Conservation (phyloP, 1,139 yeast species). For the Yamadazyma jaroonii region DNA sequence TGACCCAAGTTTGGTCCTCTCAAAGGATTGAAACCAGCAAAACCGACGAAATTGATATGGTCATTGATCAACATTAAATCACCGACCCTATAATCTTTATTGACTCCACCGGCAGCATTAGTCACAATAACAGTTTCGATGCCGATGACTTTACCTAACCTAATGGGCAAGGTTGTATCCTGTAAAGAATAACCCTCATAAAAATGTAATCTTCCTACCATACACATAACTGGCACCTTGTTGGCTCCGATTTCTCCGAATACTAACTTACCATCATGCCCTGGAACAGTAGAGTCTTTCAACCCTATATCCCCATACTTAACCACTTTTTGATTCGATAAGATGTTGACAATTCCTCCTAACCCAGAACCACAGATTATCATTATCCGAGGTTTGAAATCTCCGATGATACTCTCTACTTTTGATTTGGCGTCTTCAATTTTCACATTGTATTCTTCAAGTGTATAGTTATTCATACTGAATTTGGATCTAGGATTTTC, state of each 20-base stretch:
- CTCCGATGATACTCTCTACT: conserved; percentile 9
- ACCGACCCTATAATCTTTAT: conserved; percentile 66
- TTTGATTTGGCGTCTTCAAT: conserved; percentile 22
- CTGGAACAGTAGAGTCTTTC: conserved; percentile 77
- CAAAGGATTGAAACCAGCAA: conserved; percentile 84
- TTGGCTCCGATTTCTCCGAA: conserved; percentile 73
- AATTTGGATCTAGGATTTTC: conserved; percentile 1
- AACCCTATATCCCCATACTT: conserved; percentile 72
- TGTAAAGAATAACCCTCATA: conserved; percentile 86
- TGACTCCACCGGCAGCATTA: conserved; percentile 93
- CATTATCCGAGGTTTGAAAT: conserved; percentile 53
- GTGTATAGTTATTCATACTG: conserved; percentile 4
- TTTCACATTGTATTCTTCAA: conserved; percentile 11
- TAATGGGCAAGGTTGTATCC: conserved; percentile 81
- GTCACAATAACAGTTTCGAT: conserved; percentile 69
- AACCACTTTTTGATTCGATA: conserved; percentile 47
- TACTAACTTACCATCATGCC: conserved; percentile 82
- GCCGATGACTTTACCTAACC: conserved; percentile 67
- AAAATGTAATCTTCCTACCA: conserved; percentile 91
- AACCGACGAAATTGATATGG: conserved; percentile 87
- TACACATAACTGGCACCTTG: conserved; percentile 79
- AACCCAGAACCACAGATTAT: conserved; percentile 95
- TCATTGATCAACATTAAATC: conserved; percentile 89
- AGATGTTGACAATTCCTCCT: conserved; percentile 72
- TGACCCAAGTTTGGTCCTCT: conserved; percentile 81